Evolutionary conservation across 2,329 filamentous ascomycete genomes (phyloP).

Genomic region (Aspergillus alliaceus): DNA sequence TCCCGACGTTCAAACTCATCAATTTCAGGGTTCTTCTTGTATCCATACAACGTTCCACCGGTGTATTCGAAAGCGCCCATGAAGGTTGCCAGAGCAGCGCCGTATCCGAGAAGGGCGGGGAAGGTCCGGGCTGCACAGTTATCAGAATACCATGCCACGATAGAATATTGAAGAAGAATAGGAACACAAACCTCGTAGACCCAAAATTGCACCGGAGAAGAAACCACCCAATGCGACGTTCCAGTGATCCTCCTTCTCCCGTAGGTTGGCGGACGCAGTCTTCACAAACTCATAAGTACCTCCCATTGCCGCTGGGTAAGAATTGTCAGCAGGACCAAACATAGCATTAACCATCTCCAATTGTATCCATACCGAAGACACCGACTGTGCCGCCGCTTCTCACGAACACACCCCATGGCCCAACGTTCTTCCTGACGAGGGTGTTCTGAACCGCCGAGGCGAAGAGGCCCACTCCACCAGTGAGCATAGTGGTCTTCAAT

Average conservation of each 20-base stretch:
- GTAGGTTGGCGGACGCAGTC: constrained; percentile 76
- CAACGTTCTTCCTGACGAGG: constrained; percentile 77
- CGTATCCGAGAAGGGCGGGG: constrained; percentile 69
- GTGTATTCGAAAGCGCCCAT: constrained; percentile 69
- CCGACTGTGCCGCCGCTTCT: constrained; percentile 73
- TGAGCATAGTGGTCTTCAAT: constrained; percentile 64
- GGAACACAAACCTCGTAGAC: constrained; percentile 64
- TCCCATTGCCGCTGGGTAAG: constrained; percentile 64
- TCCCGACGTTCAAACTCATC: constrained; percentile 79
- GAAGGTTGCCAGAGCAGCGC: constrained; percentile 57
- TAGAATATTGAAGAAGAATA: not conserved
- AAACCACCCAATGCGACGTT: constrained; percentile 77
- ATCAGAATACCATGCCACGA: constrained; percentile 15
- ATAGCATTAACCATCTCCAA: not conserved
- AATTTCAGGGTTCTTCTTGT: constrained; percentile 55
- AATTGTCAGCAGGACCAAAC: constrained; percentile 10
- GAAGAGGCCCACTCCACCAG: constrained; percentile 68
- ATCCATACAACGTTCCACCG: constrained; percentile 61
- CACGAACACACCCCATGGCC: constrained; percentile 76
- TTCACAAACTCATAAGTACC: constrained; percentile 76
- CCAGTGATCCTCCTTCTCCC: constrained; percentile 76
- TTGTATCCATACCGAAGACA: constrained; percentile 56
- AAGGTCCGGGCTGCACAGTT: constrained; percentile 58
- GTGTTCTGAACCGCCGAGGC: constrained; percentile 83
- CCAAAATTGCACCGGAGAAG: constrained; percentile 69